These are phyloP conservation scores for Eutrema yunnanense DNA, from an alignment of 345 rosid species.

Conservation along the genomic window DNA sequence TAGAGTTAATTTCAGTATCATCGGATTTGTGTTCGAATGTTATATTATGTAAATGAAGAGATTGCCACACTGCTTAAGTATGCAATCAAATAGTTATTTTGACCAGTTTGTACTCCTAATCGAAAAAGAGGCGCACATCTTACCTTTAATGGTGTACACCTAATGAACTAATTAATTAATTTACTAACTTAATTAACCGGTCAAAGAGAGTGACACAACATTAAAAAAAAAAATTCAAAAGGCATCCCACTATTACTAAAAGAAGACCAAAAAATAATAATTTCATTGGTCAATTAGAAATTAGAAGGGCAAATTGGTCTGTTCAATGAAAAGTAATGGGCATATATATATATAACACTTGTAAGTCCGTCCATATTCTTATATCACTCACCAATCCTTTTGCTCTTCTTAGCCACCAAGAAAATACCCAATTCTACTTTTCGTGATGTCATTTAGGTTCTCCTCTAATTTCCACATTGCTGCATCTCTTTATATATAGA, in stretches of 20 bases:
- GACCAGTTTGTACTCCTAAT: neutral
- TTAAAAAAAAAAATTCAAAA: slow-evolving; percentile 9
- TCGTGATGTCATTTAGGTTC: slow-evolving; percentile 1
- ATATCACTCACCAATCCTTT: slow-evolving; percentile 22
- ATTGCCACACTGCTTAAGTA: neutral
- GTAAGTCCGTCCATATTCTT: slow-evolving; percentile 4
- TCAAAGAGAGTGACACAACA: slow-evolving; percentile 28
- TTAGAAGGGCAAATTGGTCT: neutral
- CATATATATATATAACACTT: neutral
- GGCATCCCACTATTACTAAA: slow-evolving; percentile 14
- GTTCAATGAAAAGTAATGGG: neutral
- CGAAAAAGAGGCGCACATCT: neutral
- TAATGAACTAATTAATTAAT: neutral
- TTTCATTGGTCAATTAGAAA: neutral
- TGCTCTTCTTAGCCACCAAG: slow-evolving; percentile 33
- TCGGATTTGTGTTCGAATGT: neutral
- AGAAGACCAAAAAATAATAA: neutral
- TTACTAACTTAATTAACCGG: slow-evolving; percentile 1
- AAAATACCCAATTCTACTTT: slow-evolving; percentile 24
- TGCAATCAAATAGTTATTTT: neutral
- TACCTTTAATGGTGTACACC: neutral
- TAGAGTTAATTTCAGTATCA: neutral
- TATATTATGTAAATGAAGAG: neutral
- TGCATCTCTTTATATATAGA: neutral
- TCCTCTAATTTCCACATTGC: slow-evolving; percentile 19